These are phyloP conservation scores for Forsythia viridissima DNA, from an alignment of 257 asterid species.

Conservation along the genomic window DNA sequence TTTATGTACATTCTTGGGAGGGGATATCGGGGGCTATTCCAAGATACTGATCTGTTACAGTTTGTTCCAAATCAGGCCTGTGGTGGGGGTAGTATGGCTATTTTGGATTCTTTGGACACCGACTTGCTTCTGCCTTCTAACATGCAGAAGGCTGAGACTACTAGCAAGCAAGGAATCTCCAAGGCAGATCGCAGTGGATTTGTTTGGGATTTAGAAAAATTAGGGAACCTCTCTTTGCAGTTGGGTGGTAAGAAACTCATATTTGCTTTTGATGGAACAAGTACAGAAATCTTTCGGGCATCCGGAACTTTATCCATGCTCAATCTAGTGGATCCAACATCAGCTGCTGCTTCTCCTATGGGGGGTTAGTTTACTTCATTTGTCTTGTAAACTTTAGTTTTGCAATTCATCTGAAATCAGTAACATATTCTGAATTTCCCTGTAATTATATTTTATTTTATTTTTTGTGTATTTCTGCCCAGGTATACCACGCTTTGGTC, in stretches of 20 bases:
- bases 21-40: constrained; percentile 97
- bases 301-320: constrained; percentile 92
- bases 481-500: constrained; percentile 99
- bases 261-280: constrained; percentile 98
- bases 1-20: constrained; percentile 96
- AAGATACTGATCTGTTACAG: constrained; percentile 83
- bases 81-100: constrained; percentile 99
- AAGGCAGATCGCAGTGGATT: constrained; percentile 90
- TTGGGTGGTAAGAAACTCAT: constrained; percentile 91
- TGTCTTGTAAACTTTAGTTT: constrained; percentile 5
- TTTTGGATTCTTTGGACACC: constrained; percentile 90
- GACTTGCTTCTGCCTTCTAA: constrained; percentile 70
- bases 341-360: constrained; percentile 99
- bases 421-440: not conserved
- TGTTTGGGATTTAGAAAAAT: constrained; percentile 95
- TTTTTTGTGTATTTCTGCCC: constrained; percentile 29
- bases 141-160: constrained; percentile 70
- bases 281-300: constrained; percentile 83
- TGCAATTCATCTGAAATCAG: constrained; percentile 1
- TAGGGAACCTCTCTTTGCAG: constrained; percentile 82
- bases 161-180: constrained; percentile 69
- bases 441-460: constrained; percentile 3
- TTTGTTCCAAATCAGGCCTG: constrained; percentile 99
- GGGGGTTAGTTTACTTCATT: constrained; percentile 67
- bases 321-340: constrained; percentile 97